Base-by-base conservation (phyloP, 139 green algal genomes). In the Penium margaritaceum region DNA sequence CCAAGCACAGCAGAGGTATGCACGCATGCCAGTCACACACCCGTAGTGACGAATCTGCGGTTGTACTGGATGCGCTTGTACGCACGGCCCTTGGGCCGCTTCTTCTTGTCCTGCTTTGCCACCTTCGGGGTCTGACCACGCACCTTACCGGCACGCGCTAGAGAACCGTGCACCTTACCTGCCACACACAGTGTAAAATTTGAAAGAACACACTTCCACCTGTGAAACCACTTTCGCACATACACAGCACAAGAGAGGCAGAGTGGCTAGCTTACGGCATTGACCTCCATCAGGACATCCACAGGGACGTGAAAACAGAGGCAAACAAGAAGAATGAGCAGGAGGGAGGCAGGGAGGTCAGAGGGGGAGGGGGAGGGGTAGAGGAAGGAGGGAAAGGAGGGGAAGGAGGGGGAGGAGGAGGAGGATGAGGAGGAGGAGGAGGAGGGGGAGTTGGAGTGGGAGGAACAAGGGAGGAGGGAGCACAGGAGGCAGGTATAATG, bases 131-230 rank as follows among this genome's bases (percentile, higher is more conserved):
- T 92, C 88, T 98, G 93, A 71, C 91, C 91, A 63, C 94, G 90
- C 78, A 99, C 94, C 90, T 99, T 98, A 82, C 93, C 93, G 83
- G 94, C 94, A 92, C 94, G 94, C 63, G 94, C 94, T 39, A 99
- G 84, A 53, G 94, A 99, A 78, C 94, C 94, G 92, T 99, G 94
- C 34, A 99, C 94, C 87, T 99, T 99, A 68, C 94, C 93, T 78
- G 70, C 70, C n/a, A n/a, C n/a, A n/a, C n/a, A n/a, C n/a, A n/a
- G n/a, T n/a, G 63, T 5, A 41, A 29, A 7, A 32, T 64, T 64
- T 29, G 30, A 29, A 41, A 12, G 9, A 9, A 9, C 55, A 6
- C 9, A 29, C 55, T 9, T 64, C 12, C 37, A 21, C 19, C 46
- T 19, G 19, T 57, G 19, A 21, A 19, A 57, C 46, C 19, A 57